Evolutionary conservation across 305 asterid species (phyloP).

Genomic region (Fraxinus sp.): DNA sequence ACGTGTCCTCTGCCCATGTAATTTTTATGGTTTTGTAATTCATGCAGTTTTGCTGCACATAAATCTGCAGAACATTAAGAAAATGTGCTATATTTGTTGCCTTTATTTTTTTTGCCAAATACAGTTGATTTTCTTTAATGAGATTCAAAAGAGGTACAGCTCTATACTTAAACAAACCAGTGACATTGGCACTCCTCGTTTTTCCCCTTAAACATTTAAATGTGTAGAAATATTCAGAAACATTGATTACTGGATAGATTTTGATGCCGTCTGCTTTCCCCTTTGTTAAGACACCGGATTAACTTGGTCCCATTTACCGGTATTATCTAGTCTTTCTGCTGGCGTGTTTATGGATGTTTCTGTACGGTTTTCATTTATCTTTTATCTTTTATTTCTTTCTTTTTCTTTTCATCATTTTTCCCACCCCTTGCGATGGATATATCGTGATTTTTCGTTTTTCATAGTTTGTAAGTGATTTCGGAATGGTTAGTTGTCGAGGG

Average conservation of each 20-base stretch:
- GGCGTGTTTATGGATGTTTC: neutral
- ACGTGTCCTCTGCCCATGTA: conserved; percentile 41
- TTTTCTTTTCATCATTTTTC: neutral
- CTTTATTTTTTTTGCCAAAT: conserved; percentile 1
- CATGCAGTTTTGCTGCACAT: conserved; percentile 36
- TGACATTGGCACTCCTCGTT: neutral
- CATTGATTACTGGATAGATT: neutral
- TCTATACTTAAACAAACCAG: conserved; percentile 6
- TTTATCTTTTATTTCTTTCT: neutral
- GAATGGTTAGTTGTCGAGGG: neutral
- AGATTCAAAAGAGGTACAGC: conserved; percentile 3
- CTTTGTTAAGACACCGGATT: neutral
- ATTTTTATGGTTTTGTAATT: conserved; percentile 35
- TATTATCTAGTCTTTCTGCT: neutral
- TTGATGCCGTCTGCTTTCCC: neutral
- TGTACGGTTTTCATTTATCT: neutral
- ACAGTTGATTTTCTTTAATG: conserved; percentile 11
- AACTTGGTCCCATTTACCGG: neutral
- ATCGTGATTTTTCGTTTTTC: neutral
- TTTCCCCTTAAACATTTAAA: neutral
- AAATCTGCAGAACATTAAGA: conserved; percentile 31
- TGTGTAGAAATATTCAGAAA: neutral
- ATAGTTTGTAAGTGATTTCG: neutral
- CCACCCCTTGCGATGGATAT: neutral
- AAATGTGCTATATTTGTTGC: conserved; percentile 25